Base-by-base conservation (phyloP, 768 basidiomycete genomes). In the Xanthoconium stramineum region DNA sequence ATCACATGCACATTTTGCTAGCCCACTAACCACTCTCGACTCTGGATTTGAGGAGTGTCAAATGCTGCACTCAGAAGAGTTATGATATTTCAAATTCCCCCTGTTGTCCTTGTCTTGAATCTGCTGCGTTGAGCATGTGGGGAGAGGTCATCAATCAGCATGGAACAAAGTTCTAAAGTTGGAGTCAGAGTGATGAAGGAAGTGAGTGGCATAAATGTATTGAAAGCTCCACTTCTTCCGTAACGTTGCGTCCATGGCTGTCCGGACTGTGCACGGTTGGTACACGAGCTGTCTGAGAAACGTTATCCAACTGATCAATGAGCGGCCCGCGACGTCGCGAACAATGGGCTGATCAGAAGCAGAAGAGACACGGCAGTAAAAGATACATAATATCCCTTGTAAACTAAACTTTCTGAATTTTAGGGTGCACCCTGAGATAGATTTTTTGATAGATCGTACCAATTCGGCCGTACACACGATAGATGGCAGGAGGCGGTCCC, bases 371-470 rank as follows among this genome's bases (percentile, higher is more conserved):
- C 55, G 60, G 53, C 53, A 38, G 30, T 52, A 52, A 42, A 50
- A 12, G 55, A 39, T 59, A 73, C 70, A 73, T 73, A 72, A 71
- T 73, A 68, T 53, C 29, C 50, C 52, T 53, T 65, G 65, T 56
- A 55, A 58, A 32, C 50, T 54, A 54, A 64, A 60, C 66, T 57
- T 66, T 61, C 59, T 53, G 53, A 33, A 52, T 56, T 68, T 64
- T 60, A 59, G 70, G 70, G 70, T 72, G 59, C 61, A 61, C 70
- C 70, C 70, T 72, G 70, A 67, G 33, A 50, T 50, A 57, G 58
- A 53, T 37, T 53, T 56, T 48, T 56, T 50, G 55, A 57, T 56
- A 42, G 47, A 59, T 54, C 59, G 54, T 57, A n/a, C n/a, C n/a
- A 59, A 58, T 43, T 51, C 48, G 56, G 49, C 38, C 28, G 46